phyloP scores from a whole-genome alignment of 2,329 filamentous ascomycete species.

The Colletotrichum spinosum region DNA sequence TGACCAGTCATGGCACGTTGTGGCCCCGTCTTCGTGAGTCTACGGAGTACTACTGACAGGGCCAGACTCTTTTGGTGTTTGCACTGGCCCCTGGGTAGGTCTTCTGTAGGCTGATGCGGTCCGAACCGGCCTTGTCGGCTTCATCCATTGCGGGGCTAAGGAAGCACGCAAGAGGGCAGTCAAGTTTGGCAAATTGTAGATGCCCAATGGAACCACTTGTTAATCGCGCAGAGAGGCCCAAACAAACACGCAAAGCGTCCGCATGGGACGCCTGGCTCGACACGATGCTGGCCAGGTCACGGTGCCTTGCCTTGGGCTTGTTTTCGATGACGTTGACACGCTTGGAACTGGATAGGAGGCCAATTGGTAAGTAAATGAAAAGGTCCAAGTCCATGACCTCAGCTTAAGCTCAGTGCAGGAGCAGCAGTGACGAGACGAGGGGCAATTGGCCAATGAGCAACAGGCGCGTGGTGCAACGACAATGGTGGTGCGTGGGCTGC shows the following conservation, averaged over 20 bases:
- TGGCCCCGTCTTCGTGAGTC: no score
- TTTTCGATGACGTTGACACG: background rate
- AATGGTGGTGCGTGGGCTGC: conserved; percentile 1
- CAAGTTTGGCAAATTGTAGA: conserved; percentile 19
- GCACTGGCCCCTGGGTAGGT: no score
- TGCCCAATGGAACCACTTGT: conserved; percentile 3
- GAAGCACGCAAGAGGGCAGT: no score
- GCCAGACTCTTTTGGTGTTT: no score
- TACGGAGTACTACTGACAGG: no score
- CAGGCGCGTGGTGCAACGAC: background rate
- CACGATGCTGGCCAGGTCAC: conserved; percentile 10
- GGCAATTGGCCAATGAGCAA: conserved; percentile 36
- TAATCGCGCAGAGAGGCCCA: conserved; percentile 17
- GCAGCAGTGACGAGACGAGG: background rate
- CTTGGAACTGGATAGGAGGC: no score
- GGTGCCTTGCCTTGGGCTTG: conserved; percentile 21
- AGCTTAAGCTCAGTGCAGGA: no score
- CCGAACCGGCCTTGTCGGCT: no score
- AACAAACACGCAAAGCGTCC: conserved; percentile 25
- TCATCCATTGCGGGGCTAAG: no score
- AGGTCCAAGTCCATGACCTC: no score
- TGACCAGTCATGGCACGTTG: background rate
- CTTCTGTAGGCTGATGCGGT: no score
- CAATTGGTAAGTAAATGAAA: no score
- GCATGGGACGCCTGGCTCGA: conserved; percentile 30